phyloP scores from a whole-genome alignment of 2,329 filamentous ascomycete species.

The Fusarium marasasianum region DNA sequence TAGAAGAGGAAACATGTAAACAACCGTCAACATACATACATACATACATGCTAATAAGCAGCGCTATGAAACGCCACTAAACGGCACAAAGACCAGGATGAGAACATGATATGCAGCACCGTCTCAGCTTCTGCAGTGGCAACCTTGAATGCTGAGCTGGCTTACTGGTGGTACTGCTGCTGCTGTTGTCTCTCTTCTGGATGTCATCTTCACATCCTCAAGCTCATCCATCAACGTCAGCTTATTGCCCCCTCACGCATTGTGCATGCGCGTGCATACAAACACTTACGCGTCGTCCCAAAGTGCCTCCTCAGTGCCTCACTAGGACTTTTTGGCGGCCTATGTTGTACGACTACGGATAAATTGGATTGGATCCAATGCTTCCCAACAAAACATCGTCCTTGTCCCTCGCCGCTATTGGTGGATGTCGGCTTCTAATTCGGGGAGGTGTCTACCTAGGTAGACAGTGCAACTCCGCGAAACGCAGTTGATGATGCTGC shows the following conservation, averaged over 20 bases:
- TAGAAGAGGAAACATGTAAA: neutral
- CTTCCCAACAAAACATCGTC: neutral
- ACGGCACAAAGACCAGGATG: neutral
- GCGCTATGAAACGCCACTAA: neutral
- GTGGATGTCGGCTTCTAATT: constrained; percentile 19
- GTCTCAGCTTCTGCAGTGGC: neutral
- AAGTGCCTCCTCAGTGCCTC: neutral
- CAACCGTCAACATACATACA: neutral
- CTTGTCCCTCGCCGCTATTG: constrained; percentile 7
- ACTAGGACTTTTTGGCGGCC: neutral
- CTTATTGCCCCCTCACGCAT: constrained; percentile 11
- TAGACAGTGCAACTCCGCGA: constrained; percentile 9
- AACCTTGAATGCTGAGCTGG: constrained; percentile 11
- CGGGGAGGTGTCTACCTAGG: neutral
- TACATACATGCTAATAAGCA: neutral
- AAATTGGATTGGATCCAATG: neutral
- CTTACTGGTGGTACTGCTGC: neutral
- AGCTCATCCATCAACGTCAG: constrained; percentile 7
- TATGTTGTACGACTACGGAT: neutral
- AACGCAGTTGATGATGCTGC: neutral
- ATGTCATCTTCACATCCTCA: neutral
- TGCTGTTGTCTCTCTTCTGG: neutral
- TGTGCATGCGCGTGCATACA: constrained; percentile 4
- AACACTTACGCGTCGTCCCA: constrained; percentile 28
- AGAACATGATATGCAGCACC: neutral